Conservation (phyloP, 78 protist species). For the Fonticula alba region DNA sequence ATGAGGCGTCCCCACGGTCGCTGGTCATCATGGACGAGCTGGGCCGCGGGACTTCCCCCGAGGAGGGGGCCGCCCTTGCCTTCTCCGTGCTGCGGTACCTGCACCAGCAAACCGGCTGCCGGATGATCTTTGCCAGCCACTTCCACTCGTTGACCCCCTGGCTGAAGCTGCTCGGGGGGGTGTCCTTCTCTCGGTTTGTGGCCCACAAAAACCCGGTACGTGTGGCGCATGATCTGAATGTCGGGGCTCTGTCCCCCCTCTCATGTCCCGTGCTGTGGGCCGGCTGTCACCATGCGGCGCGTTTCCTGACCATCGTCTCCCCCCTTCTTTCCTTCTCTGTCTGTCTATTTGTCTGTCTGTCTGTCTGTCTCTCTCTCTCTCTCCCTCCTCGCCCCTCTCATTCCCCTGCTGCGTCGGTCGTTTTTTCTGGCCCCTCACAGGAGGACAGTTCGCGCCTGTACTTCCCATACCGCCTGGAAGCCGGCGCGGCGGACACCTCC, state of each 20-base stretch:
- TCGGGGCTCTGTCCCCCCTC: too few species aligned
- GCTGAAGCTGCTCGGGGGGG: background rate
- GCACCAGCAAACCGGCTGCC: background rate
- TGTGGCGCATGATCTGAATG: background rate
- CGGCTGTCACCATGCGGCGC: background rate
- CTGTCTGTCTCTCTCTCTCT: background rate
- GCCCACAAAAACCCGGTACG: background rate
- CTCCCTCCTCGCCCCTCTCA: background rate
- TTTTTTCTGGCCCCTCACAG: background rate
- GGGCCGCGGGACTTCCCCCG: constrained; percentile 30
- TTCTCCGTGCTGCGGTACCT: constrained; percentile 8
- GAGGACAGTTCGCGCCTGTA: background rate
- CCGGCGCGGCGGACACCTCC: constrained; percentile 5
- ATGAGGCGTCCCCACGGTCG: constrained; percentile 17
- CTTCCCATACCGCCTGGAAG: constrained; percentile 12
- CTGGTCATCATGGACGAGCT: constrained; percentile 42
- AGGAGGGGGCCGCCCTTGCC: constrained; percentile 29
- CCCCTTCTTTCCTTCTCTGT: background rate
- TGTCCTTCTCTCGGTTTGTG: background rate
- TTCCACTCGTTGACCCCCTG: constrained; percentile 5
- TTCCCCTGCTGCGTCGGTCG: background rate
- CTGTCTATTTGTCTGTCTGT: background rate
- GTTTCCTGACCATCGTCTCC: background rate
- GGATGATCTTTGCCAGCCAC: constrained; percentile 28
- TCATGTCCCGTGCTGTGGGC: too few species aligned